Evolutionary conservation across 1,139 yeast species (phyloP).

Genomic region (Diutina ranongensis): DNA sequence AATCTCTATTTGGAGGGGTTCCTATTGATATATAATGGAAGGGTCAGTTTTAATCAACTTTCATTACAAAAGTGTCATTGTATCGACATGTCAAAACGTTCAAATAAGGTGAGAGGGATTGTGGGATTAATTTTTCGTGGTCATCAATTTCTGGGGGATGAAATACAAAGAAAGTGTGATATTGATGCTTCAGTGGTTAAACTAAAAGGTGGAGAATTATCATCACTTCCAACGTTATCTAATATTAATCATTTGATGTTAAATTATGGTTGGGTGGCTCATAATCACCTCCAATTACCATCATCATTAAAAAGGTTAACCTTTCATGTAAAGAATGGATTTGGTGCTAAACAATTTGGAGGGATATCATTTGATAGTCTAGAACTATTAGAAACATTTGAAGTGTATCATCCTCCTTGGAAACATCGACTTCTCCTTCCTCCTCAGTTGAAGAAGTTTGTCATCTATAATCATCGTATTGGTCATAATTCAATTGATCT

Average conservation of each 20-base stretch:
- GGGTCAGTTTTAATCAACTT: too few relatives aligned
- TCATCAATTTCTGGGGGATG: neutral
- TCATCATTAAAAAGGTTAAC: neutral
- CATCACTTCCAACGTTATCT: neutral
- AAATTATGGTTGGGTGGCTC: neutral
- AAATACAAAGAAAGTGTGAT: neutral
- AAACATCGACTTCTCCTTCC: neutral
- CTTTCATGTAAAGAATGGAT: neutral
- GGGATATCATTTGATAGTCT: neutral
- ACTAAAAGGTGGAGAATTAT: neutral
- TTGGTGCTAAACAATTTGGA: neutral
- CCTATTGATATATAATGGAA: too few relatives aligned
- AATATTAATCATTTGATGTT: neutral
- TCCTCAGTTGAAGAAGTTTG: neutral
- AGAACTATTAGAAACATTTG: neutral
- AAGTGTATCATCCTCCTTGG: slow-evolving; percentile 1
- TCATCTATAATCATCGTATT: neutral
- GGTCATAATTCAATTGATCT: neutral
- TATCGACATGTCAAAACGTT: neutral
- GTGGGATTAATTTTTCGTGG: neutral
- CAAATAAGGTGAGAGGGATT: neutral
- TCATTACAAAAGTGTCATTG: neutral
- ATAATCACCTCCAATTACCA: neutral
- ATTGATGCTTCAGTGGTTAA: neutral
- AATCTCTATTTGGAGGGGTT: too few relatives aligned